Conservation (phyloP, 2,329 filamentous ascomycete genomes). For the Rasamsonia emersonii region DNA sequence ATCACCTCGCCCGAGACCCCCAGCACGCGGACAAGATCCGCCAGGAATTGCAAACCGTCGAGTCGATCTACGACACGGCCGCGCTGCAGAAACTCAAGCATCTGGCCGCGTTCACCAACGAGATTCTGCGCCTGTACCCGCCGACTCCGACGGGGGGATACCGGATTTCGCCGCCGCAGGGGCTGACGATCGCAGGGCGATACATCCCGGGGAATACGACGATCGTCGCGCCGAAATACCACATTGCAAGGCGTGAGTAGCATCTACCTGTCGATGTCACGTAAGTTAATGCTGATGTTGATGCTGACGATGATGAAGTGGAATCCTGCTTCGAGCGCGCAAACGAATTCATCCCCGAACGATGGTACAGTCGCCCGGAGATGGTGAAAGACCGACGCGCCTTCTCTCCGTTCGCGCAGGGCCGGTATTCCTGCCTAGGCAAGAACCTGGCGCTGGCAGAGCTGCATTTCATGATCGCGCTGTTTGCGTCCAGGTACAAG, state of each 20-base stretch:
- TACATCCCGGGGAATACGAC: constrained; percentile 14
- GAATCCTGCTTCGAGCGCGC: too few relatives aligned
- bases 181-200: constrained; percentile 7
- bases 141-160: constrained; percentile 10
- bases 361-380: too few relatives aligned
- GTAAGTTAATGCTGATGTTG: too few relatives aligned
- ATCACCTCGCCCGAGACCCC: constrained; percentile 21
- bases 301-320: too few relatives aligned
- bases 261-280: too few relatives aligned
- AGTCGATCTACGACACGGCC: not conserved
- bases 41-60: not conserved
- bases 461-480: too few relatives aligned
- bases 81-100: not conserved
- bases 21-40: constrained; percentile 6
- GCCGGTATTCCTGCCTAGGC: too few relatives aligned
- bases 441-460: too few relatives aligned
- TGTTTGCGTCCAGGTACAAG: too few relatives aligned
- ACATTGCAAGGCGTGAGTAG: constrained; percentile 11
- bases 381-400: too few relatives aligned
- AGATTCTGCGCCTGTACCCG: constrained; percentile 12
- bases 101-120: constrained; percentile 10
- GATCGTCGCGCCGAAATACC: constrained; percentile 11
- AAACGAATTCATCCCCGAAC: too few relatives aligned
- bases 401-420: too few relatives aligned
- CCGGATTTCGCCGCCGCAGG: constrained; percentile 10